Evolutionary conservation across 768 basidiomycete species (phyloP).

Genomic region (Mycena pura): DNA sequence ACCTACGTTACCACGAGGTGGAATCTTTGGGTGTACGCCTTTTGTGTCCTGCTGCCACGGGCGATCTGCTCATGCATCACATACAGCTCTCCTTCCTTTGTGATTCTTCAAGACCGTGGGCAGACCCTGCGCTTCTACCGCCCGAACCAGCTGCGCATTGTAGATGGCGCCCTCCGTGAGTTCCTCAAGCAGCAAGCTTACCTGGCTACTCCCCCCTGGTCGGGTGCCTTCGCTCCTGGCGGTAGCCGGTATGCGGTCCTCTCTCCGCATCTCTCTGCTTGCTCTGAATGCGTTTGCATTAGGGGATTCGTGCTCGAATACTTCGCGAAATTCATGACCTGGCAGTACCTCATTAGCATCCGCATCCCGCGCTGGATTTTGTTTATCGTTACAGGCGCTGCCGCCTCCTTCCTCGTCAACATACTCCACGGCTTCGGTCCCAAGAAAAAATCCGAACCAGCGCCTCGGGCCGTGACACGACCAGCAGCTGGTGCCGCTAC

Average conservation of each 20-base stretch:
- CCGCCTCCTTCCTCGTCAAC: constrained; percentile 72
- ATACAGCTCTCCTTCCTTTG: constrained; percentile 75
- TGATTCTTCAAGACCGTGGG: constrained; percentile 75
- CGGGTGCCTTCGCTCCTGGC: constrained; percentile 72
- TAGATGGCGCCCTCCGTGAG: constrained; percentile 63
- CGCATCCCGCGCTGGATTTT: constrained; percentile 76
- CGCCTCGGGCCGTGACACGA: not conserved
- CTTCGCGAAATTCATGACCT: constrained; percentile 60
- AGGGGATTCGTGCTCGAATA: constrained; percentile 64
- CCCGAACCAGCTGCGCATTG: constrained; percentile 65
- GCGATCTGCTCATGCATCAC: constrained; percentile 1
- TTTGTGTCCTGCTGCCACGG: not conserved
- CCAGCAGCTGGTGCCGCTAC: not conserved
- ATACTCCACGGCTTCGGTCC: constrained; percentile 60
- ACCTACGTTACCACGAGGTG: constrained; percentile 86
- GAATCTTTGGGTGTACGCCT: constrained; percentile 80
- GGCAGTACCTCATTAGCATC: constrained; percentile 57
- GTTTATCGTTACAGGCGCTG: constrained; percentile 66
- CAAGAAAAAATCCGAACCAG: not conserved
- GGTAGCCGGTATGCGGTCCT: constrained; percentile 62
- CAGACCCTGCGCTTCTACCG: constrained; percentile 83
- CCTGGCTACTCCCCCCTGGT: constrained; percentile 72
- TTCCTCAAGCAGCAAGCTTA: constrained; percentile 73
- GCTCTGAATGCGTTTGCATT: not conserved
- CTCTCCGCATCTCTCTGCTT: not conserved